Evolutionary conservation across 805 yeast genomes (phyloP), one percentile per base, ranked within the genome.

Genomic region (Saccharomyces jurei): DNA sequence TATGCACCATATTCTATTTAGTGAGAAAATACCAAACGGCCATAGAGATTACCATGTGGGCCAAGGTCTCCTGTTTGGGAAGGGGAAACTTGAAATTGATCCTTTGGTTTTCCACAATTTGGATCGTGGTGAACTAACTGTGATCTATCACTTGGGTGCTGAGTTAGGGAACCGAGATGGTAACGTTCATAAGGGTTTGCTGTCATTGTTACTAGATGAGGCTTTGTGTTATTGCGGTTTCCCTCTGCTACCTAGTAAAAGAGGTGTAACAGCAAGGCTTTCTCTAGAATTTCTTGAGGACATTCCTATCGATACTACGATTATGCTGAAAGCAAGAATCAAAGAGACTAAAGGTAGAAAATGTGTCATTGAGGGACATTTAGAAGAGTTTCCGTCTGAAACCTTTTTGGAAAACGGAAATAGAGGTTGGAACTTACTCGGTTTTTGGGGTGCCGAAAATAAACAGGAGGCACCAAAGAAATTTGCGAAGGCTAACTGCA

Each of bases 211-310:
- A 13, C 59, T 92, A 52, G 98, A 92, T 70, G 97, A 91, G 66
- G 85, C 86, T 0, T 72, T 92, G 29, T 89, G 96, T 63, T 77
- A 82, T 48, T 87, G 96, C 63, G 98, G 97, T 14, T 92, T 90
- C 66, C 82, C 89, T 2, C 72, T 78, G 28, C 74, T 92, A 11
- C 98, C 98, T 0, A 81, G 83, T 54, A 79, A 82, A 54, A 77
- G 86, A 51, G 99, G 98, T 13, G 96, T 94, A 26, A 92, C 99
- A 0, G 99, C 96, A 0, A 78, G 77, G 51, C 73, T 92, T 47
- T 71, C 78, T 2, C 74, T 92, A 8, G 76, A 86, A 52, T 92
- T 89, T 69, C 41, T 62, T 9, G 56, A 65, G n/a, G 77, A 77
- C 46, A 70, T 71, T 4, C 67, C 74, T 6, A 85, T 90, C 0